phyloP scores from a whole-genome alignment of 2,329 filamentous ascomycete genomes.

The Hansfordia pulvinata region DNA sequence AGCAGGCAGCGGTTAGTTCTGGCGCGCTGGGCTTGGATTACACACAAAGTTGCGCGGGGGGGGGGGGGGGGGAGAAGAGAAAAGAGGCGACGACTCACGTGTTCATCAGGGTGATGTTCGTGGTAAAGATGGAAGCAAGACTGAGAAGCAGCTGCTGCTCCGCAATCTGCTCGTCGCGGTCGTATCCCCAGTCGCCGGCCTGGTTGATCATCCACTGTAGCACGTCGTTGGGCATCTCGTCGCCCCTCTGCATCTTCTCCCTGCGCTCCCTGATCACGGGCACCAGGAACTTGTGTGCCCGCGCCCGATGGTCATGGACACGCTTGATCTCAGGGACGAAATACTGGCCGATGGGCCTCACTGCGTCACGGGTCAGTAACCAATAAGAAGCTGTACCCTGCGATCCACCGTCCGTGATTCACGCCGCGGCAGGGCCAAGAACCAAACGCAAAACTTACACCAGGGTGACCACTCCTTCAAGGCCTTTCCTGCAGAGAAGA shows the following conservation, averaged over 20 bases:
- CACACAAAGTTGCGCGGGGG: no score
- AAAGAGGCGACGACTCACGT: conserved; percentile 14
- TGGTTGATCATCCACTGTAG: conserved; percentile 30
- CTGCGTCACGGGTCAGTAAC: no score
- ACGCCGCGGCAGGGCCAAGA: no score
- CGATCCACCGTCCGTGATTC: no score
- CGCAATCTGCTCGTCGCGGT: conserved; percentile 18
- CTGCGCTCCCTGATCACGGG: conserved; percentile 20
- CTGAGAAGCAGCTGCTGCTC: conserved; percentile 25
- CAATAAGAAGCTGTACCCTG: no score
- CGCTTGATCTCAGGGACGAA: conserved; percentile 19
- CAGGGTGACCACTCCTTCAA: conserved; percentile 12
- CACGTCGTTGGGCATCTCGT: conserved; percentile 25
- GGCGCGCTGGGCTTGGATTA: no score
- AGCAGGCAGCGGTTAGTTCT: background rate
- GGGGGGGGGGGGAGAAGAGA: background rate
- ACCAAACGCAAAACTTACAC: no score
- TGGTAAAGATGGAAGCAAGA: conserved; percentile 36
- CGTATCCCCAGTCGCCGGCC: conserved; percentile 14
- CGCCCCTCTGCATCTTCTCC: conserved; percentile 7
- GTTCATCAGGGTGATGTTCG: conserved; percentile 25
- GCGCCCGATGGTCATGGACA: conserved; percentile 15
- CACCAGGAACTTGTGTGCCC: conserved; percentile 19
- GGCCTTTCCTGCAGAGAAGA: conserved; percentile 19
- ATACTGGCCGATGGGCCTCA: conserved; percentile 18